Percentiles rank a stretch among this genome's conserved stretches.
Evolutionary conservation across 345 rosid species (phyloP).

Genomic region (Eucalyptus curtisii): DNA sequence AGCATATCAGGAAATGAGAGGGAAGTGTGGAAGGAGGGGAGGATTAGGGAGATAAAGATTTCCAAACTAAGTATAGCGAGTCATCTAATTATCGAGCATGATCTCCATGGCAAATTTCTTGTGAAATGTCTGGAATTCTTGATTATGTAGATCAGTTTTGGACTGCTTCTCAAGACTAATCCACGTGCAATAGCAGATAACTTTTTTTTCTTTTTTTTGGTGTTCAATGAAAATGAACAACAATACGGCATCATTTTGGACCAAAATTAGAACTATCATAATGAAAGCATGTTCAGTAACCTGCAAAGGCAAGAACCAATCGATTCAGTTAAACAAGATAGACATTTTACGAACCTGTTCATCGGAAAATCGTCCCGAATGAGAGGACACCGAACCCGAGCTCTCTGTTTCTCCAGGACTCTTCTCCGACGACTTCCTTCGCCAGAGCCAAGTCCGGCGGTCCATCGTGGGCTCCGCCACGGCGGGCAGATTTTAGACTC

Average conservation of each 20-base stretch:
- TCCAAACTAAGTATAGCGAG: neutral
- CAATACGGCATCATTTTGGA: neutral
- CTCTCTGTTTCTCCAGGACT: slow-evolving; percentile 67
- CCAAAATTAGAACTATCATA: neutral
- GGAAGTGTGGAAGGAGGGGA: neutral
- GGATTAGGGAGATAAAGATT: neutral
- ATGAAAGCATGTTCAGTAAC: neutral
- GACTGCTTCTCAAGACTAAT: neutral
- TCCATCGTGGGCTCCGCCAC: slow-evolving; percentile 28
- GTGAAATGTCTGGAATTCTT: neutral
- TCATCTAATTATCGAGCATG: neutral
- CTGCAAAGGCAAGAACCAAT: neutral
- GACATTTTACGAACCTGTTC: slow-evolving; percentile 36
- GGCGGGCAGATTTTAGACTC: neutral
- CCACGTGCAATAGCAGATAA: neutral
- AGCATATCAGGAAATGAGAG: neutral
- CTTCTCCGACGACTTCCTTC: slow-evolving; percentile 54
- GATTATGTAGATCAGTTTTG: neutral
- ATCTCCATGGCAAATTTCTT: neutral
- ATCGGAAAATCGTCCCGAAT: slow-evolving; percentile 58
- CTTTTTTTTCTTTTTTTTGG: neutral
- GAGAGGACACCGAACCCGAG: slow-evolving; percentile 51
- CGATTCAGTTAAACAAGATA: neutral
- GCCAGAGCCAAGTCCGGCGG: slow-evolving; percentile 76
- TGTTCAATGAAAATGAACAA: neutral